Conservation (phyloP, 129 eudicot genomes). For the Saussurea involucrata region DNA sequence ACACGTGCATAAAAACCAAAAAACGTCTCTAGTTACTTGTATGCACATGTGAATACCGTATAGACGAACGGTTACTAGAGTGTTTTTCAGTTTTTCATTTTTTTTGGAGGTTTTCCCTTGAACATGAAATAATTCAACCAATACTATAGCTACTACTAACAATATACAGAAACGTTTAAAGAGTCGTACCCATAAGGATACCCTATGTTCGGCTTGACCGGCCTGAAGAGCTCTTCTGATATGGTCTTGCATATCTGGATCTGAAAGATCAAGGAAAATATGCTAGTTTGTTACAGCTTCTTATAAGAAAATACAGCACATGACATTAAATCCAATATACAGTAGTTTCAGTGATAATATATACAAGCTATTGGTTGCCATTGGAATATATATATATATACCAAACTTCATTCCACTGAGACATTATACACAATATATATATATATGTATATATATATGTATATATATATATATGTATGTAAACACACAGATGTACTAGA, state of each 20-base stretch:
- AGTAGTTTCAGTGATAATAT: neutral
- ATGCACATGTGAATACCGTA: neutral
- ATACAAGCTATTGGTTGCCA: neutral
- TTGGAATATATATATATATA: no score
- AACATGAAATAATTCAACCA: no score
- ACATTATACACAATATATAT: no score
- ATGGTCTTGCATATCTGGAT: slow-evolving; percentile 63
- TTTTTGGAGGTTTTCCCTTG: neutral
- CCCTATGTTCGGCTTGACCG: slow-evolving; percentile 67
- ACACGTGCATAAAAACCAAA: neutral
- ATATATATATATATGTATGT: no score
- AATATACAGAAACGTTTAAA: neutral
- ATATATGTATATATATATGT: no score
- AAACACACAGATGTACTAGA: no score
- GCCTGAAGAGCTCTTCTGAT: slow-evolving; percentile 51
- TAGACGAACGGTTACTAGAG: neutral
- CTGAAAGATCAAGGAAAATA: slow-evolving; percentile 37
- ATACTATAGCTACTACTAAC: neutral
- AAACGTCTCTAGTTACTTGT: neutral
- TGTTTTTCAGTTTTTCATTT: no score
- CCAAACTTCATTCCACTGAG: no score
- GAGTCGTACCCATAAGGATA: slow-evolving; percentile 56
- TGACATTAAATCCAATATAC: neutral
- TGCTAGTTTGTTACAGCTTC: neutral
- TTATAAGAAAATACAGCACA: neutral